Evolutionary conservation across 345 rosid species (phyloP).

Genomic region (Boechera stricta): DNA sequence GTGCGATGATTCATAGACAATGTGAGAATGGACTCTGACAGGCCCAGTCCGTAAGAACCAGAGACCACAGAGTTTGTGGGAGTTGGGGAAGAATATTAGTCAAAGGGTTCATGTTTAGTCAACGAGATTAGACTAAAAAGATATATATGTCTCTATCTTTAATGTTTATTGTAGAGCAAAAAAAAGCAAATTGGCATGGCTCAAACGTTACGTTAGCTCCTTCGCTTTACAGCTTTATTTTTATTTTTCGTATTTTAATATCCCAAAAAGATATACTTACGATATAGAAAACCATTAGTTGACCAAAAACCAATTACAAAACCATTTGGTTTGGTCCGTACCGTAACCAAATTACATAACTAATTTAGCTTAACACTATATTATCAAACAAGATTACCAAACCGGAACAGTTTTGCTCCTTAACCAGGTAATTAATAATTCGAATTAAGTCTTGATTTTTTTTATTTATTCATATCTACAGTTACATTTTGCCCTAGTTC

Average conservation of each 20-base stretch:
- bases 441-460: conserved; percentile 29
- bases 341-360: background rate
- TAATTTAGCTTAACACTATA: background rate
- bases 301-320: conserved; percentile 34
- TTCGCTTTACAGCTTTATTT: conserved; percentile 60
- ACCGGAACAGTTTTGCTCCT: conserved; percentile 4
- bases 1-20: conserved; percentile 28
- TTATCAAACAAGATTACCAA: background rate
- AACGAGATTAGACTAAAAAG: conserved; percentile 29
- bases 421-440: conserved; percentile 34
- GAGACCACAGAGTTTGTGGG: conserved; percentile 23
- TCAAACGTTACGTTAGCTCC: conserved; percentile 49
- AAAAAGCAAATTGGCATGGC: conserved; percentile 50
- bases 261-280: background rate
- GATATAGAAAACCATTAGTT: conserved; percentile 44
- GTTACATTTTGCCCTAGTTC: conserved; percentile 22
- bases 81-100: conserved; percentile 38
- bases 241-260: conserved; percentile 27
- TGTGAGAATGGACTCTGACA: conserved; percentile 35
- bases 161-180: conserved; percentile 19
- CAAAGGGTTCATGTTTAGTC: conserved; percentile 39
- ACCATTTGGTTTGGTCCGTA: conserved; percentile 1
- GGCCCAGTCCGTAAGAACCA: conserved; percentile 25
- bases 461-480: conserved; percentile 21
- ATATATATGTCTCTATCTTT: conserved; percentile 28